These are phyloP conservation scores for Xerocomus brunneocitrinus DNA, from an alignment of 768 basidiomycete genomes.

Conservation along the genomic window DNA sequence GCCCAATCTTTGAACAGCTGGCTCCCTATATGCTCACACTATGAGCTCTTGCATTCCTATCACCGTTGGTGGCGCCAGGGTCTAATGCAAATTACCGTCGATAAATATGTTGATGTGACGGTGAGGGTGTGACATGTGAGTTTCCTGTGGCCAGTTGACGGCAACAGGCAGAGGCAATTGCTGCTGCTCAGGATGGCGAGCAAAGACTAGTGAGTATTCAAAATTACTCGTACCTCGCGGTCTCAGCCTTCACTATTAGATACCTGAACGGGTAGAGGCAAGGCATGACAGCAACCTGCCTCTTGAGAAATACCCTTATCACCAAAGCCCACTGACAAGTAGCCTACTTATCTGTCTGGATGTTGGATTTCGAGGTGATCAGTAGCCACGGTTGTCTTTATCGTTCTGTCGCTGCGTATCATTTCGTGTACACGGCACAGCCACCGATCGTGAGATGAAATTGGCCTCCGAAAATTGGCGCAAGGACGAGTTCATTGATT, in stretches of 20 bases:
- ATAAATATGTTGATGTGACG: conserved; percentile 59
- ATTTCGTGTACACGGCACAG: conserved; percentile 12
- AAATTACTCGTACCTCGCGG: background rate
- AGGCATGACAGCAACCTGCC: conserved; percentile 36
- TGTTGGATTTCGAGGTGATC: background rate
- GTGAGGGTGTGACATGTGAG: conserved; percentile 50
- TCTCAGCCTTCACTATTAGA: conserved; percentile 35
- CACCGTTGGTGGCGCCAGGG: conserved; percentile 73
- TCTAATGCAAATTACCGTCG: conserved; percentile 78
- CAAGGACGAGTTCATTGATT: background rate
- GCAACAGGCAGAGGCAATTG: conserved; percentile 49
- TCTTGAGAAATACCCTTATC: conserved; percentile 47
- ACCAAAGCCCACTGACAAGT: too few species aligned
- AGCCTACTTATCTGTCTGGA: background rate
- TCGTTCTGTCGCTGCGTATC: background rate
- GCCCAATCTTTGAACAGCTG: conserved; percentile 19
- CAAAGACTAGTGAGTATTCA: conserved; percentile 76
- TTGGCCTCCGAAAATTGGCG: background rate
- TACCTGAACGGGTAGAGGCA: conserved; percentile 70
- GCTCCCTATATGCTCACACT: conserved; percentile 12
- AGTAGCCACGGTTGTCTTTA: background rate
- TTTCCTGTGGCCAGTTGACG: conserved; percentile 5
- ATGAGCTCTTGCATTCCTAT: conserved; percentile 59
- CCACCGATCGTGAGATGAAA: conserved; percentile 30
- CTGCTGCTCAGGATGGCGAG: conserved; percentile 47